Evolutionary conservation across 2,329 filamentous ascomycete species (phyloP).

Genomic region (Leptosphaerulina australis): DNA sequence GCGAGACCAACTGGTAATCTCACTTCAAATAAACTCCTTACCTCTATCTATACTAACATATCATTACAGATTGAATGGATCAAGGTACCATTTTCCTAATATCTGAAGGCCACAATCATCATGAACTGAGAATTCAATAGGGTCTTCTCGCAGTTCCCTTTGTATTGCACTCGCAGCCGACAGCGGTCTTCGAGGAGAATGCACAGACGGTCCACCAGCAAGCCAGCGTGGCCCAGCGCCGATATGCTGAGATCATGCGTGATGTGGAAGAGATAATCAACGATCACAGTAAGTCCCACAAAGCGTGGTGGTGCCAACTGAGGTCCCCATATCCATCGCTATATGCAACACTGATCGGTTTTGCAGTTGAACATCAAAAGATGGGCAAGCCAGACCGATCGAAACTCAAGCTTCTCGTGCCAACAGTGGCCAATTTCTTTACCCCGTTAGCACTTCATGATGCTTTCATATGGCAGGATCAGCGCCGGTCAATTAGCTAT

Average conservation of each 20-base stretch:
- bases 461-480: constrained; percentile 90
- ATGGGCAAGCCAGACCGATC: constrained; percentile 72
- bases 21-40: background rate
- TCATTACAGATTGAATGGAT: constrained; percentile 78
- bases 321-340: background rate
- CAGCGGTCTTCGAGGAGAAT: constrained; percentile 77
- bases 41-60: constrained; percentile 17
- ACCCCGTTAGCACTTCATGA: constrained; percentile 84
- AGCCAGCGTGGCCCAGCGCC: constrained; percentile 78
- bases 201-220: constrained; percentile 71
- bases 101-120: no score
- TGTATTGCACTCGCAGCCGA: constrained; percentile 93
- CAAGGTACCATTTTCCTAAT: constrained; percentile 64
- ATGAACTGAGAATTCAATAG: constrained; percentile 21
- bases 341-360: constrained; percentile 8
- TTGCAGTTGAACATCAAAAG: constrained; percentile 71
- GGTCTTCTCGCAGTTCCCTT: constrained; percentile 88
- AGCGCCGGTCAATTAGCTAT: constrained; percentile 82
- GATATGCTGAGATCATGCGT: constrained; percentile 93
- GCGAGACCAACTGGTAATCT: constrained; percentile 85
- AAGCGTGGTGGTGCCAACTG: background rate
- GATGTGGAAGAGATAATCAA: constrained; percentile 92
- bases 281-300: constrained; percentile 73
- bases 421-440: constrained; percentile 91
- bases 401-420: constrained; percentile 90